A percentile compares a stretch with the other conserved stretches of the same genome.
Evolutionary conservation across 345 rosid genomes (phyloP).

Genomic region (Euphorbia lathyris): DNA sequence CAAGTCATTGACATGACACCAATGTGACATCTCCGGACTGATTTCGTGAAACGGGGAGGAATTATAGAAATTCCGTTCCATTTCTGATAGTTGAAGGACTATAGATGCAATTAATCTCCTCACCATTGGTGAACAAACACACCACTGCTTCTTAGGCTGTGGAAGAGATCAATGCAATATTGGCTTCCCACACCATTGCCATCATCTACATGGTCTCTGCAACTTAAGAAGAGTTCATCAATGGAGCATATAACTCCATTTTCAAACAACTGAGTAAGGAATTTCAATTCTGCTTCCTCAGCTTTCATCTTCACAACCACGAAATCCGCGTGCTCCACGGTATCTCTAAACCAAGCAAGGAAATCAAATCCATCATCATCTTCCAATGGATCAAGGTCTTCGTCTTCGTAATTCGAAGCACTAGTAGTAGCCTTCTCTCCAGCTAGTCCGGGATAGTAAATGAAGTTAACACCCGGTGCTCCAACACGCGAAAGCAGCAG

Average conservation of each 20-base stretch:
- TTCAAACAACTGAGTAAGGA: constrained; percentile 50
- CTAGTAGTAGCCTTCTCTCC: constrained; percentile 28
- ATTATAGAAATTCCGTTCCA: too few relatives aligned
- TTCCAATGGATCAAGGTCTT: constrained; percentile 44
- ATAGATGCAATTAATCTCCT: constrained; percentile 35
- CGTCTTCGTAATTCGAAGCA: constrained; percentile 18
- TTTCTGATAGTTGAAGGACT: too few relatives aligned
- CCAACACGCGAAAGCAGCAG: constrained; percentile 64
- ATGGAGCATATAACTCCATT: constrained; percentile 71
- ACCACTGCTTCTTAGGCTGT: constrained; percentile 63
- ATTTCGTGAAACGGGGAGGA: too few relatives aligned
- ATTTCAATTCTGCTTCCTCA: constrained; percentile 54
- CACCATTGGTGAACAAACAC: constrained; percentile 92
- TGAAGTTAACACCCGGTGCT: constrained; percentile 64
- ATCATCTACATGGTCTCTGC: constrained; percentile 34
- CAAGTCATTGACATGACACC: too few relatives aligned
- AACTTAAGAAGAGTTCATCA: constrained; percentile 74
- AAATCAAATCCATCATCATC: constrained; percentile 67
- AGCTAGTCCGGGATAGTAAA: constrained; percentile 77
- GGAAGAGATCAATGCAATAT: constrained; percentile 50
- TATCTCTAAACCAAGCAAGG: constrained; percentile 75
- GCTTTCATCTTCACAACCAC: constrained; percentile 79
- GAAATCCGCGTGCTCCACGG: constrained; percentile 62
- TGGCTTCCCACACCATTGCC: constrained; percentile 26
- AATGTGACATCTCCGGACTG: too few relatives aligned